Conservation (phyloP, 768 basidiomycete species). For the Russula foetens region DNA sequence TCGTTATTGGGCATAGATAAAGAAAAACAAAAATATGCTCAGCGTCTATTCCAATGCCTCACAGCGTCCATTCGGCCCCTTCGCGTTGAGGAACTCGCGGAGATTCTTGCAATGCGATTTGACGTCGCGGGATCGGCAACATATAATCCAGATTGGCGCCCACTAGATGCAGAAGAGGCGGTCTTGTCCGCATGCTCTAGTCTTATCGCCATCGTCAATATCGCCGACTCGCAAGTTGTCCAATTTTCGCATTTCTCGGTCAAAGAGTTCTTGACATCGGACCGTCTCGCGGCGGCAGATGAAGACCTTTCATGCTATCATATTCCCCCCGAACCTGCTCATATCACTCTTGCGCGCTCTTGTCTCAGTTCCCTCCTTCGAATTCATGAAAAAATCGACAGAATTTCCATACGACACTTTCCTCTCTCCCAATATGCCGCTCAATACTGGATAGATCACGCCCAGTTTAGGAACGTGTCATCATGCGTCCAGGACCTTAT, state of each 20-base stretch:
- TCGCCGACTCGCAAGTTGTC: neutral
- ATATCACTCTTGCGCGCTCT: neutral
- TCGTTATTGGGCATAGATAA: neutral
- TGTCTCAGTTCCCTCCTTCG: constrained; percentile 4
- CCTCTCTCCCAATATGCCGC: neutral
- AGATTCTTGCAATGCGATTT: constrained; percentile 3
- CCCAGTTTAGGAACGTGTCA: neutral
- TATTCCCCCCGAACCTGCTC: neutral
- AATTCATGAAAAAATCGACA: neutral
- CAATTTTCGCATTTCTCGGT: constrained; percentile 11
- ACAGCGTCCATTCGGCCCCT: neutral
- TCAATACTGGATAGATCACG: constrained; percentile 6
- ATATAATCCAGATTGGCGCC: neutral
- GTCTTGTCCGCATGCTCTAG: constrained; percentile 1
- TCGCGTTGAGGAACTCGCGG: neutral
- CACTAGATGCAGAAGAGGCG: neutral
- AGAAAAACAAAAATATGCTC: neutral
- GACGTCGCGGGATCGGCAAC: neutral
- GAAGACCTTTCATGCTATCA: constrained; percentile 1
- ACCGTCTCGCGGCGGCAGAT: neutral
- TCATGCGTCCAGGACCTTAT: neutral
- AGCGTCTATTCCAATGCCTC: constrained; percentile 7
- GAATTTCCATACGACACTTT: neutral
- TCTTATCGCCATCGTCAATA: neutral
- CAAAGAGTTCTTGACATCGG: constrained; percentile 11